Evolutionary conservation across 2,329 filamentous ascomycete species (phyloP), one percentile per base, ranked within the genome.

Genomic region (Fusarium torreyae): DNA sequence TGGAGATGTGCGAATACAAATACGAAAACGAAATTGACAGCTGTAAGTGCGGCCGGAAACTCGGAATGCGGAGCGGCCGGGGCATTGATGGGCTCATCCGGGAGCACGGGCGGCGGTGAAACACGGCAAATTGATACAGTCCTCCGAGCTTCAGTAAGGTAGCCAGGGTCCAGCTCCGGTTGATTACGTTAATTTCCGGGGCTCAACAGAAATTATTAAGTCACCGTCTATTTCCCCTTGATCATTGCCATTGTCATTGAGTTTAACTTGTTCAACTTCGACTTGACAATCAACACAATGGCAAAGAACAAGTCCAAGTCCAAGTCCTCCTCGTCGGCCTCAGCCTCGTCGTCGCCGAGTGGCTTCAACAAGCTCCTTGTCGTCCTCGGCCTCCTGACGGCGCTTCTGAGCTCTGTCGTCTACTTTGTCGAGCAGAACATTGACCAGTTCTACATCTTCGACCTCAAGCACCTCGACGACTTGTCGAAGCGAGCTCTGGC

Each of bases 361-460:
- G 73, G 76, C 58, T 69, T 80, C 58, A 70, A 67, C 70, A 78
- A 78, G 58, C 76, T 84, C 63, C 79, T 88, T 66, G 83, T 80
- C 66, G 76, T 87, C 69, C 73, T 90, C 66, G 85, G 84, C 50
- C 73, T 89, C 55, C 71, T 89, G 46, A 79, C 89, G 52, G 88
- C 84, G 57, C 74, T 89, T 66, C 77, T 91, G 55, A 81, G 84
- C 14, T 84, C 86, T 9, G 71, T 89, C 56, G 81, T 86, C 73
- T 87, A 86, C 79, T 73, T 86, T 63, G 77, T 89, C 40, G 88
- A 91, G 78, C 82, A 85, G 73, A 87, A 87, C 78, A 81, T 88
- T 59, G 83, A 88, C 66, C 80, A 78, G 60, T 90, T 94, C 83
- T 96, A 94, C 85, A 88, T 96, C 79, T 94, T 97, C 80, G 82